Base-by-base conservation (phyloP, 2,329 filamentous ascomycete species). In the Aspergillus calidoustus region DNA sequence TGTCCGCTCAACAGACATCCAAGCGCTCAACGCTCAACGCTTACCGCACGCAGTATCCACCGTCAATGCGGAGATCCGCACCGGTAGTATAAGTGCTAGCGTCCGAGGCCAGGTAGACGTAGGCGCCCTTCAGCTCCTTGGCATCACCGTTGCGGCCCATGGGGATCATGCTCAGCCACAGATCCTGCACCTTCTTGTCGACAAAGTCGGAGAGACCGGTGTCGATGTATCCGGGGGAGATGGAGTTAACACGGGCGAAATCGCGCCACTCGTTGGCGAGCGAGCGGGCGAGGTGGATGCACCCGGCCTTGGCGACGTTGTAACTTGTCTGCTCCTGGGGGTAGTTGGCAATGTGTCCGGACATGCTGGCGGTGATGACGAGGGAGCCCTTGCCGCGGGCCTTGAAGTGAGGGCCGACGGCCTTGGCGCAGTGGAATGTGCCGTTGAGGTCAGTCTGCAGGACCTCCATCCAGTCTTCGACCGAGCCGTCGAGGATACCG, bases 361-460 rank as follows among this genome's bases (percentile, higher is more conserved):
- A 82, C 82, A 85, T 90, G 69, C 83, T 86, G n/a, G 87, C 82
- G 44, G 88, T 90, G 75, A 89, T 87, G 77, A 90, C 81, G 74
- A 90, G 84, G 64, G 83, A 86, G 54, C 88, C 88, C 11, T 81
- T 87, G 69, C 86, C 85, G 64, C 85, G 83, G 78, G 88, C 80
- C 77, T 87, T 87, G 84, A 89, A 89, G 79, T 95, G 90, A 59
- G 89, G 85, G 38, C 93, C 93, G n/a, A 92, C 91, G 22, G 92
- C 92, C 81, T 94, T 91, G 28, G 92, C 92, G 65, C 92, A 96
- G 85, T 93, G 87, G 79, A 92, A 91, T 30, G 85, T 88, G 13
- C 93, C 93, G n/a, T 88, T 95, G 69, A 96, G 84, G 78, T 97
- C 96, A 72, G 94, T 89, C 70, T 90, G 86, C 77, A 96, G 84